Evolutionary conservation across 306 rosid species (phyloP).

Genomic region (Hippophae gyantsensis): DNA sequence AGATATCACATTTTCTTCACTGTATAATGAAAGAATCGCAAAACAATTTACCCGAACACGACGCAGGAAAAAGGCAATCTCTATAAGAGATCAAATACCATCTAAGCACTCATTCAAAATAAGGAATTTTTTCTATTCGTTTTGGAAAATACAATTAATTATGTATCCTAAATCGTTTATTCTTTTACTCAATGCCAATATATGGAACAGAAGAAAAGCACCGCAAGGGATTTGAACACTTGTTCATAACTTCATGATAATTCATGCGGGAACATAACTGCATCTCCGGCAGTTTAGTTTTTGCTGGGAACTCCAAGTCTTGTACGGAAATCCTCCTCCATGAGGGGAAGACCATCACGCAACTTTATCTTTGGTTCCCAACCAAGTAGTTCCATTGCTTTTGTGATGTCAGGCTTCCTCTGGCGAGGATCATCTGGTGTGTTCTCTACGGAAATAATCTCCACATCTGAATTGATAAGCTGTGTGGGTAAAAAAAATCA

Average conservation of each 20-base stretch:
- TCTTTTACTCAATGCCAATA: neutral
- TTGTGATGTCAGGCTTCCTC: constrained; percentile 41
- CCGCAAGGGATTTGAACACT: neutral
- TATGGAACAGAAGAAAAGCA: neutral
- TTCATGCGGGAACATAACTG: neutral
- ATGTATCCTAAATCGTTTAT: neutral
- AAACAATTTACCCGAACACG: too few species aligned
- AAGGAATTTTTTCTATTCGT: neutral
- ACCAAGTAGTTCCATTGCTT: constrained; percentile 37
- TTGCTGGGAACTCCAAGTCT: constrained; percentile 30
- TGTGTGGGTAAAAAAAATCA: constrained; percentile 7
- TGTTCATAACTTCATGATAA: neutral
- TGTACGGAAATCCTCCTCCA: constrained; percentile 43
- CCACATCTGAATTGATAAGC: constrained; percentile 43
- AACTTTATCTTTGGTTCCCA: constrained; percentile 44
- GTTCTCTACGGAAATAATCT: constrained; percentile 37
- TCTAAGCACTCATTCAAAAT: neutral
- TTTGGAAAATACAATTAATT: neutral
- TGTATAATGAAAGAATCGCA: too few species aligned
- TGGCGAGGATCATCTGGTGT: constrained; percentile 48
- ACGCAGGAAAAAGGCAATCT: too few species aligned
- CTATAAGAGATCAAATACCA: too few species aligned
- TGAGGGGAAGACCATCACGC: constrained; percentile 40
- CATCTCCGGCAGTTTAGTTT: constrained; percentile 7
- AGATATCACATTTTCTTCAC: too few species aligned